Evolutionary conservation across 345 rosid species (phyloP).

Genomic region (Zanthoxylum bungeanum): DNA sequence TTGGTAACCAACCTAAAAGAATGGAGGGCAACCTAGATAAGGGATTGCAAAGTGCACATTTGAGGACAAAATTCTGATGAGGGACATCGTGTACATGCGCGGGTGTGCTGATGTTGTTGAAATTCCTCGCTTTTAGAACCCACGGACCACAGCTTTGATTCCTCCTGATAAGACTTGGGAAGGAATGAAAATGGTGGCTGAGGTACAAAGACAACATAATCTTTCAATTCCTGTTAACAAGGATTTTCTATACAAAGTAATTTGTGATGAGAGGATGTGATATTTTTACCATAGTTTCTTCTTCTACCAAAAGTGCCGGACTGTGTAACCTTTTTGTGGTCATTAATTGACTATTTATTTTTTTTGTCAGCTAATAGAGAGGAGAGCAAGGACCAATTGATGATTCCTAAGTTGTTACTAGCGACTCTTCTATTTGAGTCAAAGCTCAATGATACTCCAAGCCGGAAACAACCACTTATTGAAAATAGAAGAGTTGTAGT

Average conservation of each 20-base stretch:
- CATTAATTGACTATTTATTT: not conserved
- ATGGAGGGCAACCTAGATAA: constrained; percentile 60
- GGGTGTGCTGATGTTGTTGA: constrained; percentile 86
- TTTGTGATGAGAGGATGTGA: not conserved
- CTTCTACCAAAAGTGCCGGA: not conserved
- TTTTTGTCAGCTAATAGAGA: constrained; percentile 59
- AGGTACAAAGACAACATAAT: constrained; percentile 69
- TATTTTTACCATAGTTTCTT: not conserved
- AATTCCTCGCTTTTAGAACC: constrained; percentile 70
- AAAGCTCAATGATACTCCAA: constrained; percentile 68
- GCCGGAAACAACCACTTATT: constrained; percentile 40
- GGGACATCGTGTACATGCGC: constrained; percentile 80
- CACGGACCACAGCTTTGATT: constrained; percentile 82
- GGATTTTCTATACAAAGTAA: constrained; percentile 87
- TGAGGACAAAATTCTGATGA: constrained; percentile 86
- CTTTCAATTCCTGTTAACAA: constrained; percentile 72
- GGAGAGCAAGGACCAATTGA: constrained; percentile 59
- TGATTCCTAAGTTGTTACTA: constrained; percentile 68
- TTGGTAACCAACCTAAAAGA: constrained; percentile 60
- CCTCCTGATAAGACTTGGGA: constrained; percentile 73
- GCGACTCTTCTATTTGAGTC: constrained; percentile 66
- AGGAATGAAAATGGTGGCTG: constrained; percentile 85
- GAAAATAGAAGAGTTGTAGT: constrained; percentile 73
- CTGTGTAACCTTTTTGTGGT: not conserved
- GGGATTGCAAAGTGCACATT: constrained; percentile 94